Percentiles rank a stretch among this genome's conserved stretches.
phyloP scores from a whole-genome alignment of 164 flowering plant genomes.

The Magnolia kwangsiensis region DNA sequence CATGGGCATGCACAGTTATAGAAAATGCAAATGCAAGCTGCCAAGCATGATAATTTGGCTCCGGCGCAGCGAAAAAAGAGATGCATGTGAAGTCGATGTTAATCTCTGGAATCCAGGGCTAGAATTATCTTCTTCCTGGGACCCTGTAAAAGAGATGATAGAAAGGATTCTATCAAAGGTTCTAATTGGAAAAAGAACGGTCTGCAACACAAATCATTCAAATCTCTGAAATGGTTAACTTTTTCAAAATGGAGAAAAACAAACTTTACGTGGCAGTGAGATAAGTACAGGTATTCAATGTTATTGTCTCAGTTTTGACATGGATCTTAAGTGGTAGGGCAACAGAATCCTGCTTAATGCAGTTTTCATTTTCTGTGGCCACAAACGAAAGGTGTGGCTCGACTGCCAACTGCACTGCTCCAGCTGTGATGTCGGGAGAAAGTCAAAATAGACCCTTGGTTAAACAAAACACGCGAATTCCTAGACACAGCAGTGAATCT shows the following conservation, averaged over 20 bases:
- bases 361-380: too few relatives aligned
- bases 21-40: background rate
- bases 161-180: background rate
- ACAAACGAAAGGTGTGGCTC: too few relatives aligned
- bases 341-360: background rate
- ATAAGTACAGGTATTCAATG: background rate
- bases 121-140: slow-evolving; percentile 88
- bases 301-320: background rate
- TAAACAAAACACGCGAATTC: too few relatives aligned
- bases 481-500: too few relatives aligned
- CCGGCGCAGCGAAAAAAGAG: background rate
- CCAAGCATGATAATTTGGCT: background rate
- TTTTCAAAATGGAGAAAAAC: background rate
- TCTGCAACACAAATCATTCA: background rate
- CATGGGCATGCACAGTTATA: background rate
- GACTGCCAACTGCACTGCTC: too few relatives aligned
- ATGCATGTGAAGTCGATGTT: background rate
- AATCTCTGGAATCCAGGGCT: slow-evolving; percentile 58
- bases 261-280: background rate
- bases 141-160: slow-evolving; percentile 47
- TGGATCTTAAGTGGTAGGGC: background rate
- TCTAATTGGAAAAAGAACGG: background rate
- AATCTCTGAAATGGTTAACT: background rate
- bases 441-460: too few relatives aligned
- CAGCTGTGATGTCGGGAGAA: too few relatives aligned